These are phyloP conservation scores for Amaranthus palmeri DNA, from an alignment of 148 eudicot genomes.

Conservation along the genomic window DNA sequence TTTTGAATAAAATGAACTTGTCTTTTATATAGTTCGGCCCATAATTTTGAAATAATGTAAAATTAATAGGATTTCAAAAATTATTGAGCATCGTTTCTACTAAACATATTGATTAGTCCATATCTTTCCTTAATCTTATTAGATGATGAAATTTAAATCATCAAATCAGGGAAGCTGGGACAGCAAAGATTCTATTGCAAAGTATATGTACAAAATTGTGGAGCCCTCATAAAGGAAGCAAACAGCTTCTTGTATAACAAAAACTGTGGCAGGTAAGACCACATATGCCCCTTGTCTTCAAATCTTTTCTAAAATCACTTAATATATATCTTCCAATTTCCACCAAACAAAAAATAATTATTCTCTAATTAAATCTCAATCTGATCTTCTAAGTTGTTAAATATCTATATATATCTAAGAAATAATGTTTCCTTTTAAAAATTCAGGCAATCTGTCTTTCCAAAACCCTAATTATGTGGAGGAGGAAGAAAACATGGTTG, in stretches of 20 bases:
- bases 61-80: too few species aligned
- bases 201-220: slow-evolving; percentile 9
- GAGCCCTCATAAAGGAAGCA: slow-evolving; percentile 1
- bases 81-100: too few species aligned
- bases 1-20: too few species aligned
- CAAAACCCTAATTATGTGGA: slow-evolving; percentile 12
- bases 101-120: neutral
- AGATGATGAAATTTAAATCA: slow-evolving; percentile 4
- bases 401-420: neutral
- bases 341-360: neutral
- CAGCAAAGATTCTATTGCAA: slow-evolving; percentile 9
- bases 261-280: neutral
- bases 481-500: slow-evolving; percentile 4
- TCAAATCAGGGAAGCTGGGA: slow-evolving; percentile 8
- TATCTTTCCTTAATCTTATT: slow-evolving; percentile 1
- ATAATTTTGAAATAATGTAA: too few species aligned
- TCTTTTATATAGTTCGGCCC: too few species aligned
- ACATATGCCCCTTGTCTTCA: neutral
- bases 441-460: slow-evolving; percentile 15
- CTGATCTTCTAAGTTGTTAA: neutral
- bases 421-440: slow-evolving; percentile 23
- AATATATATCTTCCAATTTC: neutral
- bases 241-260: neutral
- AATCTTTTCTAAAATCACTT: neutral
- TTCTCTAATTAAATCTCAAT: neutral